Evolutionary conservation across 345 rosid genomes (phyloP).

Genomic region (Lepidium sativum): DNA sequence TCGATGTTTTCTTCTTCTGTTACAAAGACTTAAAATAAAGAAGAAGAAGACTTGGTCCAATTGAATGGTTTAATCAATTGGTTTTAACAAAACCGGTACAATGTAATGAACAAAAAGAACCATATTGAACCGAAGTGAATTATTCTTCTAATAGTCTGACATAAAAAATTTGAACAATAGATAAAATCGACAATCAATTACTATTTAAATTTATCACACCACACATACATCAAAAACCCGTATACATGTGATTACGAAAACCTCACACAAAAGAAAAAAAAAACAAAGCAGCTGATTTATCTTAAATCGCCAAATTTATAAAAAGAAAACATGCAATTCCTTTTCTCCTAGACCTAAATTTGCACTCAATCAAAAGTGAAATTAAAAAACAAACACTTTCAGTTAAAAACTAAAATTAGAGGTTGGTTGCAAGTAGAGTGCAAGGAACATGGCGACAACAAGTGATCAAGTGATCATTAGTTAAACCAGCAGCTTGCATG

Average conservation of each 20-base stretch:
- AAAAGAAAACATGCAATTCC: not conserved
- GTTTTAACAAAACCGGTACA: too few relatives aligned
- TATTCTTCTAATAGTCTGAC: too few relatives aligned
- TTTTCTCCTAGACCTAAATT: slow-evolving; percentile 7
- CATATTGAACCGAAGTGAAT: too few relatives aligned
- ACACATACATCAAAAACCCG: slow-evolving; percentile 25
- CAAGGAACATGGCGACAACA: slow-evolving; percentile 30
- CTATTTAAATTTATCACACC: slow-evolving; percentile 17
- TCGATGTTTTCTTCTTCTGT: too few relatives aligned
- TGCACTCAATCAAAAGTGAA: slow-evolving; percentile 24
- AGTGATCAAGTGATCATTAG: slow-evolving; percentile 53
- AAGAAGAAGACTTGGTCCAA: too few relatives aligned
- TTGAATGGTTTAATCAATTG: too few relatives aligned
- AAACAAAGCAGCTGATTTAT: slow-evolving; percentile 5
- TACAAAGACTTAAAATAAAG: too few relatives aligned
- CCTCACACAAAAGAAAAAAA: not conserved
- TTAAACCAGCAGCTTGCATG: slow-evolving; percentile 65
- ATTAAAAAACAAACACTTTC: slow-evolving; percentile 17
- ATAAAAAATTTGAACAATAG: not conserved
- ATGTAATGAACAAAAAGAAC: too few relatives aligned
- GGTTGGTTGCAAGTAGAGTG: slow-evolving; percentile 11
- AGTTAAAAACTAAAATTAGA: not conserved
- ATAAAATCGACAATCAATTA: not conserved
- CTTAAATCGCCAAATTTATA: not conserved
- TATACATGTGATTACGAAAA: slow-evolving; percentile 23